A percentile compares a stretch with the other conserved stretches of the same genome.
These are phyloP conservation scores for Metarhizium album DNA, from an alignment of 2,329 filamentous ascomycete genomes.

Conservation along the genomic window DNA sequence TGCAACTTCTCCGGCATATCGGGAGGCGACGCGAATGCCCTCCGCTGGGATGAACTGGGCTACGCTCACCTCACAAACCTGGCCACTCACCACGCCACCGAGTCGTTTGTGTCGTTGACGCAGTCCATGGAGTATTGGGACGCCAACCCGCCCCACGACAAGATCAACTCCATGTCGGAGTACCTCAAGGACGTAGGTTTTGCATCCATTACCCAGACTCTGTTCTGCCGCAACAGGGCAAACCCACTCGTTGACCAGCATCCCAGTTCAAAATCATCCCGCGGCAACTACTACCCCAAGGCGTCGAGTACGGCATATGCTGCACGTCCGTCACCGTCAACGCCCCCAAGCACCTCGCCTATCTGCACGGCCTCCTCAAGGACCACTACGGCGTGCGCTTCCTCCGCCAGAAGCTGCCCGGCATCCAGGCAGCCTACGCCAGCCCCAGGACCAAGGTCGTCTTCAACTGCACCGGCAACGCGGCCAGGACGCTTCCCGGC, in stretches of 20 bases:
- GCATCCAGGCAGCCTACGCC: slow-evolving; percentile 16
- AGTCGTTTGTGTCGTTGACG: slow-evolving; percentile 25
- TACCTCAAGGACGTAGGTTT: slow-evolving; percentile 28
- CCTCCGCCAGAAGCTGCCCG: slow-evolving; percentile 16
- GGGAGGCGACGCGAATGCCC: slow-evolving; percentile 27
- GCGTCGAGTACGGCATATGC: slow-evolving; percentile 22
- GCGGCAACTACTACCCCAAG: slow-evolving; percentile 16
- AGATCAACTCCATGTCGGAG: slow-evolving; percentile 28
- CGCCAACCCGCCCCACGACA: slow-evolving; percentile 24
- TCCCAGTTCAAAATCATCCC: slow-evolving; percentile 21
- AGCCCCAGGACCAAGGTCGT: slow-evolving; percentile 19
- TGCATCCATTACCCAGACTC: no score
- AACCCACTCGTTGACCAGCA: neutral
- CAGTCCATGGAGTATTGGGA: slow-evolving; percentile 31
- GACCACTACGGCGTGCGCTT: slow-evolving; percentile 22
- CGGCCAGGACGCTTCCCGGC: slow-evolving; percentile 21
- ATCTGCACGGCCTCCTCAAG: slow-evolving; percentile 16
- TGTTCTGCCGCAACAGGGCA: neutral
- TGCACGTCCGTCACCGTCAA: slow-evolving; percentile 28
- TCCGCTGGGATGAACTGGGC: slow-evolving; percentile 30
- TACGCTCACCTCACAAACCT: slow-evolving; percentile 27
- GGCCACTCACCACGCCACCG: slow-evolving; percentile 18
- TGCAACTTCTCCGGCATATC: slow-evolving; percentile 35
- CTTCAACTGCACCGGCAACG: slow-evolving; percentile 26
- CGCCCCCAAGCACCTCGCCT: slow-evolving; percentile 26